A percentile compares a stretch with the other conserved stretches of the same genome.
phyloP scores from a whole-genome alignment of 2,329 filamentous ascomycete species.

The Chaetomium sp. region DNA sequence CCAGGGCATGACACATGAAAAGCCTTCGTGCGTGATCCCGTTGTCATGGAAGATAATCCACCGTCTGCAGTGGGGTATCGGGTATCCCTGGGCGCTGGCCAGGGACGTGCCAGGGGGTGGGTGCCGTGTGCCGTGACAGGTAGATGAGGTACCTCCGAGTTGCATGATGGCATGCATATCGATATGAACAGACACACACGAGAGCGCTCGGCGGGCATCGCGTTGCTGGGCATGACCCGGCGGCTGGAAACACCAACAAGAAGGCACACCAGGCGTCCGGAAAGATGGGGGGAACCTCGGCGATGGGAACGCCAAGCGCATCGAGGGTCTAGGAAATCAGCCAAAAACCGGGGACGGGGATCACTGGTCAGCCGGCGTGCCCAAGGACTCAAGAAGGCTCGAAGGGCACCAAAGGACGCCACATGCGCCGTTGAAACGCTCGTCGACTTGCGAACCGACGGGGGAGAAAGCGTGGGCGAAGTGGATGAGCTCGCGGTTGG shows the following conservation, averaged over 20 bases:
- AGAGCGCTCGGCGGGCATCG: conserved; percentile 3
- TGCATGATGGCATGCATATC: conserved; percentile 26
- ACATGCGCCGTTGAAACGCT: conserved; percentile 22
- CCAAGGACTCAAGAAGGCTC: background rate
- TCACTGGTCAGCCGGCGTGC: conserved; percentile 10
- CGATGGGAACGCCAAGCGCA: background rate
- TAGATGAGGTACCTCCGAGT: conserved; percentile 22
- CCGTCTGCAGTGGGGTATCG: background rate
- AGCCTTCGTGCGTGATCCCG: conserved; percentile 11
- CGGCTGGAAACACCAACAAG: conserved; percentile 20
- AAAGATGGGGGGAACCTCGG: background rate
- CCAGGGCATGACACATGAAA: conserved; percentile 11
- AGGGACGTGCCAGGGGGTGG: conserved; percentile 14
- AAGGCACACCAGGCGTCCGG: background rate
- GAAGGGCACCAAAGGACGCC: conserved; percentile 1
- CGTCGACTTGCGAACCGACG: conserved; percentile 13
- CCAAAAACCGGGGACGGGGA: conserved; percentile 10
- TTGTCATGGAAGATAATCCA: conserved; percentile 13
- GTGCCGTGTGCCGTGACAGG: conserved; percentile 22
- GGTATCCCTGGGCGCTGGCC: conserved; percentile 4
- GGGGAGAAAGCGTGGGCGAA: conserved; percentile 1
- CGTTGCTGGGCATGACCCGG: conserved; percentile 18
- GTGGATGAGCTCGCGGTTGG: background rate
- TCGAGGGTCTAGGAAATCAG: conserved; percentile 12
- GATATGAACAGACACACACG: conserved; percentile 13